phyloP scores from a whole-genome alignment of 805 yeast genomes.

The Lipomyces chichibuensis region DNA sequence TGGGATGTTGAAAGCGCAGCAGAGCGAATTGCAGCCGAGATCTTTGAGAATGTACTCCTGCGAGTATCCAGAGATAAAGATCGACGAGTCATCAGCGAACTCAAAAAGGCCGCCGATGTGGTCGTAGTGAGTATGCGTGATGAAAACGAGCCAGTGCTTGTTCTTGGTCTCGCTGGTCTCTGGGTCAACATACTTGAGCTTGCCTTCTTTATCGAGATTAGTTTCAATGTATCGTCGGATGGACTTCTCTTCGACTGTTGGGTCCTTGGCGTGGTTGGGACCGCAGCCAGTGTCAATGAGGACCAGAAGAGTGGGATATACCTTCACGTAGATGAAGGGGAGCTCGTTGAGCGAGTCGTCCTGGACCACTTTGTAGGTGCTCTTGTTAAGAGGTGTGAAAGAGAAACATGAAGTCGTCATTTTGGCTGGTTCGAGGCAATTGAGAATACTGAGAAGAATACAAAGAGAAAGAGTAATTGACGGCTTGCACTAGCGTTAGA shows the following conservation, averaged over 20 bases:
- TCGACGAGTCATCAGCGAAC: conserved; percentile 32
- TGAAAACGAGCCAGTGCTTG: conserved; percentile 35
- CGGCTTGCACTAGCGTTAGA: too few species aligned
- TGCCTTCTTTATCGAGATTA: conserved; percentile 20
- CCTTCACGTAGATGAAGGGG: conserved; percentile 36
- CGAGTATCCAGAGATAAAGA: conserved; percentile 32
- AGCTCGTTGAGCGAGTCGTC: conserved; percentile 33
- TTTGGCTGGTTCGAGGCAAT: neutral
- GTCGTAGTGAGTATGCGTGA: conserved; percentile 36
- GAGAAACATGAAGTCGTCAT: conserved; percentile 29
- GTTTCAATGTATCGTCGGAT: conserved; percentile 29
- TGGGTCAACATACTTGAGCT: conserved; percentile 22
- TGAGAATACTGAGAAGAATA: neutral
- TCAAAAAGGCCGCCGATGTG: conserved; percentile 35
- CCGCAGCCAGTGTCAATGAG: conserved; percentile 36
- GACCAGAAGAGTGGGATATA: conserved; percentile 30
- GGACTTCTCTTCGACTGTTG: conserved; percentile 32
- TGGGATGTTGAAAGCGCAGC: conserved; percentile 35
- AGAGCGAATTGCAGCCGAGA: conserved; percentile 35
- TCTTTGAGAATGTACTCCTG: conserved; percentile 33
- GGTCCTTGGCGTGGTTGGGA: conserved; percentile 30
- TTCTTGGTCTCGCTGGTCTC: conserved; percentile 17
- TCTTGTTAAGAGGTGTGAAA: conserved; percentile 22
- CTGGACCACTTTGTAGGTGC: conserved; percentile 35
- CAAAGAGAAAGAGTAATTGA: too few species aligned